Conservation (phyloP, 345 rosid species). For the Luvunga scandens region DNA sequence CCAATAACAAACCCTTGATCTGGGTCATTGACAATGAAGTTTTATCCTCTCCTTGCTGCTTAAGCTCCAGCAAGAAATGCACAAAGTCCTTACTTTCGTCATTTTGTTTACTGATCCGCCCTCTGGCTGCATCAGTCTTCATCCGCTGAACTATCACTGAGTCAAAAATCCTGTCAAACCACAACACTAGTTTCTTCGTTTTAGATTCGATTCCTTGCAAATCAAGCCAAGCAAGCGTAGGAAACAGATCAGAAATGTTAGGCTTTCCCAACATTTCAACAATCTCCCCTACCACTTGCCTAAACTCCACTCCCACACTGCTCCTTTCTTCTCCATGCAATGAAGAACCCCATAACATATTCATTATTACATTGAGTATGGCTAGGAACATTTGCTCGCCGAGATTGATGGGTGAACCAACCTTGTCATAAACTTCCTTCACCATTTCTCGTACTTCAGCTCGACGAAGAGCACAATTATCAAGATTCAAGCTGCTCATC, state of each 20-base stretch:
- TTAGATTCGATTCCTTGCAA: constrained; percentile 48
- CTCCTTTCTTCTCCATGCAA: constrained; percentile 30
- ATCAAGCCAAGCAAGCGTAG: constrained; percentile 44
- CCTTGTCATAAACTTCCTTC: constrained; percentile 10
- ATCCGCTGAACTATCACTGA: constrained; percentile 8
- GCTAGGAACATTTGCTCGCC: constrained; percentile 28
- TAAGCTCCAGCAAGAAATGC: constrained; percentile 23
- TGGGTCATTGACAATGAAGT: constrained; percentile 13
- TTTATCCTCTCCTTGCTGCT: constrained; percentile 1
- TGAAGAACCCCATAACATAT: constrained; percentile 50
- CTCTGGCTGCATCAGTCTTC: constrained; percentile 16
- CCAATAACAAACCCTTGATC: constrained; percentile 14
- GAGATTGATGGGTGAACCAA: constrained; percentile 29
- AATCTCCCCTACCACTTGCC: constrained; percentile 13
- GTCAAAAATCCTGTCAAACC: constrained; percentile 32
- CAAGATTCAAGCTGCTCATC: constrained; percentile 21
- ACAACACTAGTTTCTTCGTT: constrained; percentile 14
- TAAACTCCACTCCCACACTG: constrained; percentile 2
- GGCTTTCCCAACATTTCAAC: constrained; percentile 38
- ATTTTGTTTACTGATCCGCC: constrained; percentile 8
- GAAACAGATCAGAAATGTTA: constrained; percentile 53
- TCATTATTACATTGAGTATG: constrained; percentile 35
- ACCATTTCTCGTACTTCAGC: constrained; percentile 27
- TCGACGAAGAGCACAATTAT: neutral
- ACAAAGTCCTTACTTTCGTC: constrained; percentile 27